A percentile compares a stretch with the other conserved stretches of the same genome.
Conservation (phyloP, 208 protist genomes). For the Naegleria lovaniensis region DNA sequence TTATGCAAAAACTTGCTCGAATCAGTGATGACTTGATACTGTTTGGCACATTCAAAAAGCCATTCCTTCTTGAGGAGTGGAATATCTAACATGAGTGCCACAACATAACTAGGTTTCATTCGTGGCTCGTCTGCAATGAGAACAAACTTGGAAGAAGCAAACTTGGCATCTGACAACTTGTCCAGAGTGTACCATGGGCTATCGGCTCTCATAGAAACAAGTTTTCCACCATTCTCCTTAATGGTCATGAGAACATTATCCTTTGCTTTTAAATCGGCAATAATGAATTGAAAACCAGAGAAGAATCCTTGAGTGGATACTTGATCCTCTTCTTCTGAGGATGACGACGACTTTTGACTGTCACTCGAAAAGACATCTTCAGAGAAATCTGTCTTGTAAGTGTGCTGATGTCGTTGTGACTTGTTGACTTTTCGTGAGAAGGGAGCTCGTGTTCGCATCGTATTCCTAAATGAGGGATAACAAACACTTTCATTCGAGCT, state of each 20-base stretch:
- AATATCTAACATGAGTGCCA: neutral
- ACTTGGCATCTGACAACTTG: neutral
- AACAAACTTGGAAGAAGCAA: neutral
- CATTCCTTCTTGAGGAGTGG: neutral
- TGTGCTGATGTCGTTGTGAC: neutral
- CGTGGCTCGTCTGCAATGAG: neutral
- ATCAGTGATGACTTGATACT: neutral
- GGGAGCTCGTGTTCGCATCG: neutral
- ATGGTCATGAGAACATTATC: neutral
- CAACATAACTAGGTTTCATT: neutral
- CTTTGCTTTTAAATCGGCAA: neutral
- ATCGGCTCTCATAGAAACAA: neutral
- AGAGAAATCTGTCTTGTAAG: neutral
- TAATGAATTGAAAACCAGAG: neutral
- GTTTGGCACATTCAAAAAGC: neutral
- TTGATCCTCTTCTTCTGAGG: neutral
- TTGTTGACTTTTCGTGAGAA: neutral
- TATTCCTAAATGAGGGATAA: neutral
- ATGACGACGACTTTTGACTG: too few relatives aligned
- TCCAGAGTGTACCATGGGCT: neutral
- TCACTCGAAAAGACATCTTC: neutral
- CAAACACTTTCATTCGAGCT: neutral
- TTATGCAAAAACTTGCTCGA: neutral
- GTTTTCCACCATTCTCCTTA: neutral
- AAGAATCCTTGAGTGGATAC: neutral